Conservation (phyloP, 805 yeast genomes). For the Starmerella powellii region DNA sequence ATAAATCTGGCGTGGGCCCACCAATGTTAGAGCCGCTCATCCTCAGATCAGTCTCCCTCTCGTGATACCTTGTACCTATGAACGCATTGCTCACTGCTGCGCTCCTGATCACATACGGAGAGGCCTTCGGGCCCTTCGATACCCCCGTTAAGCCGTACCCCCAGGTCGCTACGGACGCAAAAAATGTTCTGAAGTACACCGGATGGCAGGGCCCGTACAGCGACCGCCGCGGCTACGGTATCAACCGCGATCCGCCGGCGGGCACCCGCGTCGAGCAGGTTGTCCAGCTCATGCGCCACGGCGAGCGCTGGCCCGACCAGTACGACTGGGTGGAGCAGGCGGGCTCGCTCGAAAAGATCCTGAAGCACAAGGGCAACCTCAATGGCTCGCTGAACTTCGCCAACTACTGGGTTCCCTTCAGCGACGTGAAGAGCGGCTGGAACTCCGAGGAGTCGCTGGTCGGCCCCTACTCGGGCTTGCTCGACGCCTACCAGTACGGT, state of each 20-base stretch:
- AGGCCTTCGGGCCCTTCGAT: conserved; percentile 15
- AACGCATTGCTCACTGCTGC: conserved; percentile 4
- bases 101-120: conserved; percentile 9
- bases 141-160: conserved; percentile 18
- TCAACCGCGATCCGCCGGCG: conserved; percentile 40
- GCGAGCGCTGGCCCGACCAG: conserved; percentile 42
- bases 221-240: conserved; percentile 39
- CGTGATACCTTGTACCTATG: not conserved
- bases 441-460: conserved; percentile 43
- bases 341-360: conserved; percentile 12
- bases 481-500: conserved; percentile 41
- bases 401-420: conserved; percentile 37
- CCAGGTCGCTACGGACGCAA: conserved; percentile 27
- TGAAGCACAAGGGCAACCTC: conserved; percentile 11
- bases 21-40: no score
- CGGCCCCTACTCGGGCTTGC: conserved; percentile 43
- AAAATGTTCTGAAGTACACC: conserved; percentile 18
- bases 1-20: no score
- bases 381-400: conserved; percentile 38
- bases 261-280: conserved; percentile 45
- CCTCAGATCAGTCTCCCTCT: no score
- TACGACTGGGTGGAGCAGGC: conserved; percentile 12
- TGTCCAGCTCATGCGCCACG: conserved; percentile 42
- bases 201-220: conserved; percentile 21
- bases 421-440: conserved; percentile 26